Evolutionary conservation across 306 rosid genomes (phyloP).

Genomic region (Fragaria ananassa): DNA sequence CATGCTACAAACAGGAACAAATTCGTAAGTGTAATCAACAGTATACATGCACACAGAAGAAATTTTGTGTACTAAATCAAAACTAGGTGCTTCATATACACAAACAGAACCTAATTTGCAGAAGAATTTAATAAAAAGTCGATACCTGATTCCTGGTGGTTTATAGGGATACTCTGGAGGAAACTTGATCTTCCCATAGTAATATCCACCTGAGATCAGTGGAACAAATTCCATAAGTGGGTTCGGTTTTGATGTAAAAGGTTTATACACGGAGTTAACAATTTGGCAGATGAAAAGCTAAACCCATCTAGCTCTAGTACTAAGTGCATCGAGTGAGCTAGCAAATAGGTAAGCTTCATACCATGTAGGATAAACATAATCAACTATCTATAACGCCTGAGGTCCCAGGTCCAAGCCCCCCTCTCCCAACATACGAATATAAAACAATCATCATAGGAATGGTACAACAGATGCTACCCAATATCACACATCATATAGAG

Average conservation of each 20-base stretch:
- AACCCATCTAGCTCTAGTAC: not conserved
- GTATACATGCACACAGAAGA: not conserved
- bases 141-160: conserved; percentile 95
- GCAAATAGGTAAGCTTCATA: not conserved
- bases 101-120: not conserved
- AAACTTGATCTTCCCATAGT: conserved; percentile 92
- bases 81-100: not conserved
- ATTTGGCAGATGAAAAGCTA: not conserved
- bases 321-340: not conserved
- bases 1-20: conserved; percentile 60
- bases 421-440: not conserved
- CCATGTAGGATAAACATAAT: conserved; percentile 10
- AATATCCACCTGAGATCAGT: conserved; percentile 66
- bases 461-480: conserved; percentile 12
- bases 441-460: not conserved
- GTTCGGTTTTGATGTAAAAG: too few relatives aligned
- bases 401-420: not conserved
- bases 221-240: not conserved
- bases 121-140: conserved; percentile 9
- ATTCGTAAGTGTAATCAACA: not conserved
- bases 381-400: not conserved
- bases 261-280: too few relatives aligned
- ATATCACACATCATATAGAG: conserved; percentile 16
- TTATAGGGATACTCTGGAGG: conserved; percentile 90
- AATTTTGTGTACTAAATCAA: not conserved